These are phyloP conservation scores for Geoglossum glabrum DNA, from an alignment of 495 filamentous ascomycete species.

Conservation along the genomic window DNA sequence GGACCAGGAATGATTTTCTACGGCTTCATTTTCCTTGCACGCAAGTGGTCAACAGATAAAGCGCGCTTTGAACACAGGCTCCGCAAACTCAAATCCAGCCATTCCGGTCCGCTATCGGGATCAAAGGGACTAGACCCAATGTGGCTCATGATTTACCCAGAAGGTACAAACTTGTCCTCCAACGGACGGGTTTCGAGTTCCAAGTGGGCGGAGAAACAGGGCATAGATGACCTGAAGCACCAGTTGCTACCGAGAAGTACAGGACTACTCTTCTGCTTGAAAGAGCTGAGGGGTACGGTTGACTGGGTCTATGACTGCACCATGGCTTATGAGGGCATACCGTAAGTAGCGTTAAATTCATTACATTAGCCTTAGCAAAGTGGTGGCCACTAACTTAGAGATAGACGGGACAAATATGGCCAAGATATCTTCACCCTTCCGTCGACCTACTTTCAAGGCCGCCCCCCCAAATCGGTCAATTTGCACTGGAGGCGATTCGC, in stretches of 20 bases:
- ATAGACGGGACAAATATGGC: slow-evolving; percentile 46
- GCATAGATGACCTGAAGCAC: slow-evolving; percentile 45
- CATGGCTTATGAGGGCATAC: slow-evolving; percentile 63
- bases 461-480: slow-evolving; percentile 64
- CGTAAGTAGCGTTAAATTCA: slow-evolving; percentile 25
- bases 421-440: slow-evolving; percentile 57
- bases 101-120: slow-evolving; percentile 31
- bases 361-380: background rate
- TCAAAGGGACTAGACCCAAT: slow-evolving; percentile 44
- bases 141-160: slow-evolving; percentile 74
- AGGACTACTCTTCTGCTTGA: slow-evolving; percentile 53
- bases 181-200: slow-evolving; percentile 34
- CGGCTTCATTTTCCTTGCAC: slow-evolving; percentile 66
- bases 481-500: slow-evolving; percentile 66
- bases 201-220: slow-evolving; percentile 48
- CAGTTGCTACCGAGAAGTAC: slow-evolving; percentile 54
- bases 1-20: slow-evolving; percentile 68
- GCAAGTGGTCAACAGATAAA: slow-evolving; percentile 65
- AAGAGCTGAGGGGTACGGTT: slow-evolving; percentile 46
- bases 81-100: slow-evolving; percentile 38
- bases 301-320: slow-evolving; percentile 78
- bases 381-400: background rate
- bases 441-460: slow-evolving; percentile 53
- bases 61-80: slow-evolving; percentile 46
- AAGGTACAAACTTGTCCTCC: slow-evolving; percentile 58